Conservation (phyloP, 1,139 yeast species). For the Taphrina sp. region DNA sequence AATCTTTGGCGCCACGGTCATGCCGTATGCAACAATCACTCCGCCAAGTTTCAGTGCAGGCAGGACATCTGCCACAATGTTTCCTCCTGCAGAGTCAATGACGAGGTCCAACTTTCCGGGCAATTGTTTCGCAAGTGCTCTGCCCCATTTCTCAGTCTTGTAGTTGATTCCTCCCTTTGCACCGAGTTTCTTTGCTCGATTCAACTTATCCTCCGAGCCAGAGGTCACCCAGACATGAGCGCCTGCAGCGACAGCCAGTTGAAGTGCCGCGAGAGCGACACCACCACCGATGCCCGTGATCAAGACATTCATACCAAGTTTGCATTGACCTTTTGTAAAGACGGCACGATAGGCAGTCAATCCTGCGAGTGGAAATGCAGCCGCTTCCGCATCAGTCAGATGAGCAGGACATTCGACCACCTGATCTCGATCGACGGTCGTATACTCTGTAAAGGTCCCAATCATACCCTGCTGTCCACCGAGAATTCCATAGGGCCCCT, state of each 20-base stretch:
- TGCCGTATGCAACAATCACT: slow-evolving; percentile 37
- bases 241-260: slow-evolving; percentile 38
- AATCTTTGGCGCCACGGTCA: slow-evolving; percentile 38
- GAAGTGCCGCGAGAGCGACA: slow-evolving; percentile 38
- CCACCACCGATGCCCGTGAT: slow-evolving; percentile 40
- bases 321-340: slow-evolving; percentile 32
- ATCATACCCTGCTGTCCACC: slow-evolving; percentile 37
- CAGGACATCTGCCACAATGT: slow-evolving; percentile 35
- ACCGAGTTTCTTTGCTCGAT: slow-evolving; percentile 35
- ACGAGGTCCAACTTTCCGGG: slow-evolving; percentile 43
- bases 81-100: slow-evolving; percentile 38
- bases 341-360: slow-evolving; percentile 38
- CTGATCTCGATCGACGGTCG: slow-evolving; percentile 30
- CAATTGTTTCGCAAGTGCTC: slow-evolving; percentile 22
- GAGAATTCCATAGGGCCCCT: slow-evolving; percentile 35
- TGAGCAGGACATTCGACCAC: slow-evolving; percentile 36
- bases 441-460: slow-evolving; percentile 37
- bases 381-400: slow-evolving; percentile 36
- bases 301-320: slow-evolving; percentile 31
- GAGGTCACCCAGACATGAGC: slow-evolving; percentile 38
- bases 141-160: slow-evolving; percentile 36
- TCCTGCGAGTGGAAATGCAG: slow-evolving; percentile 38
- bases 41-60: slow-evolving; percentile 34
- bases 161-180: slow-evolving; percentile 38
- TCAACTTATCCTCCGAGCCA: slow-evolving; percentile 36